Conservation (phyloP, 345 rosid genomes). For the Boechera retrofracta region DNA sequence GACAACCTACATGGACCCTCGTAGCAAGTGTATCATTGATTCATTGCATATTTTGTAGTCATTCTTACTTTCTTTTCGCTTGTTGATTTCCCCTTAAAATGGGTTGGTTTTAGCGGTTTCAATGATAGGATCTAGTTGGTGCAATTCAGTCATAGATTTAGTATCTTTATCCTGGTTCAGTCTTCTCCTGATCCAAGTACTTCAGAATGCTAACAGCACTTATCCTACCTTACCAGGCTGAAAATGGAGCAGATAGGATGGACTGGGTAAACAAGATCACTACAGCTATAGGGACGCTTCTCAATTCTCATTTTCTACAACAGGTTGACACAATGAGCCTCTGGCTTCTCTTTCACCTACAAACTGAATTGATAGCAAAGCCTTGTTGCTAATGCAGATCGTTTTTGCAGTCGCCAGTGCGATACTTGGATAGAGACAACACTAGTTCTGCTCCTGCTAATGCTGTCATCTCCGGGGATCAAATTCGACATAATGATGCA, state of each 20-base stretch:
- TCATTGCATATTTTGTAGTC: not conserved
- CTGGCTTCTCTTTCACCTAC: slow-evolving; percentile 14
- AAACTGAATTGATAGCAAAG: slow-evolving; percentile 19
- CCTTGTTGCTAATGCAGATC: slow-evolving; percentile 38
- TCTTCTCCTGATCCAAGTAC: slow-evolving; percentile 1
- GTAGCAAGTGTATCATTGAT: not conserved
- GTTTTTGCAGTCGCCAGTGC: slow-evolving; percentile 54
- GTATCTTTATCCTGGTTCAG: not conserved
- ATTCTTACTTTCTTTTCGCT: not conserved
- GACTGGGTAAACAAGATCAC: slow-evolving; percentile 89
- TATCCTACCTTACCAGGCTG: slow-evolving; percentile 62
- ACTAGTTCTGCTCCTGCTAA: slow-evolving; percentile 43
- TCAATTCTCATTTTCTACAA: slow-evolving; percentile 70
- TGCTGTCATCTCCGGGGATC: slow-evolving; percentile 46
- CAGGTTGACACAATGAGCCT: slow-evolving; percentile 59
- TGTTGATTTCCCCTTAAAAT: not conserved
- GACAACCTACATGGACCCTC: slow-evolving; percentile 19
- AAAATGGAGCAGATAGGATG: slow-evolving; percentile 86
- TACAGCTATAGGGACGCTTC: slow-evolving; percentile 76
- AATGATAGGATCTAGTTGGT: slow-evolving; percentile 10
- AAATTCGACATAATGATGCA: slow-evolving; percentile 40
- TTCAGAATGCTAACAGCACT: slow-evolving; percentile 9
- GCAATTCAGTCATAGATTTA: not conserved
- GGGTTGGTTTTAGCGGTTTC: not conserved
- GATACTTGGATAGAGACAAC: slow-evolving; percentile 44